These are phyloP conservation scores for Cenococcum geophilum DNA, from an alignment of 495 filamentous ascomycete genomes.

Conservation along the genomic window DNA sequence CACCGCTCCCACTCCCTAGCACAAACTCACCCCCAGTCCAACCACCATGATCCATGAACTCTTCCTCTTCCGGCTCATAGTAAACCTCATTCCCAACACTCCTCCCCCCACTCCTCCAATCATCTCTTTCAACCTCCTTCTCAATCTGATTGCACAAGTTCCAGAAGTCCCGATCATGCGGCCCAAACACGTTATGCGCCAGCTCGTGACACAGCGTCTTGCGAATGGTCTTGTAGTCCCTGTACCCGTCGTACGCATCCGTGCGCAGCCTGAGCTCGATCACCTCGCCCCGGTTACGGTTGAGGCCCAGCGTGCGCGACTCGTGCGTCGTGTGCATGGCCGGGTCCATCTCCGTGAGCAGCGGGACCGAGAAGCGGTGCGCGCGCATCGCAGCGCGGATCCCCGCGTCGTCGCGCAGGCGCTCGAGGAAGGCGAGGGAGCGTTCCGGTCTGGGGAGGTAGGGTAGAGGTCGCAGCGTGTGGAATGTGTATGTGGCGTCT, in stretches of 20 bases:
- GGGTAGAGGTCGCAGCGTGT: constrained; percentile 63
- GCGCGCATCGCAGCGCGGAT: constrained; percentile 75
- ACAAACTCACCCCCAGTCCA: constrained; percentile 88
- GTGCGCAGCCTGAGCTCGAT: constrained; percentile 88
- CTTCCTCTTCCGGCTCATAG: constrained; percentile 59
- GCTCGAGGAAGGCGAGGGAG: constrained; percentile 65
- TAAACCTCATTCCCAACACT: constrained; percentile 61
- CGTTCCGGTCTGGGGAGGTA: constrained; percentile 70
- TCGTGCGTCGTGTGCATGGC: constrained; percentile 72
- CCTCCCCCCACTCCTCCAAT: constrained; percentile 66
- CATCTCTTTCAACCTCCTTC: constrained; percentile 69
- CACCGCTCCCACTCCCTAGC: constrained; percentile 53
- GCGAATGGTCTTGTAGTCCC: constrained; percentile 83
- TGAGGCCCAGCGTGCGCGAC: constrained; percentile 76
- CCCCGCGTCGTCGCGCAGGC: constrained; percentile 75
- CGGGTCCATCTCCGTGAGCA: constrained; percentile 95
- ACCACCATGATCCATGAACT: constrained; percentile 66
- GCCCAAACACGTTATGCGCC: constrained; percentile 78
- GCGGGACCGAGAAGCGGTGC: constrained; percentile 77
- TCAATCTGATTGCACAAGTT: constrained; percentile 78
- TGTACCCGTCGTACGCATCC: constrained; percentile 88
- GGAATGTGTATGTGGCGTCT: constrained; percentile 71
- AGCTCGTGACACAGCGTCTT: constrained; percentile 94
- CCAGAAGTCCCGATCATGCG: constrained; percentile 87
- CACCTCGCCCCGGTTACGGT: constrained; percentile 79